A percentile compares a stretch with the other conserved stretches of the same genome.
These are phyloP conservation scores for Mrakiaceae sp. DNA, from an alignment of 1,284 basidiomycete genomes.

Conservation along the genomic window DNA sequence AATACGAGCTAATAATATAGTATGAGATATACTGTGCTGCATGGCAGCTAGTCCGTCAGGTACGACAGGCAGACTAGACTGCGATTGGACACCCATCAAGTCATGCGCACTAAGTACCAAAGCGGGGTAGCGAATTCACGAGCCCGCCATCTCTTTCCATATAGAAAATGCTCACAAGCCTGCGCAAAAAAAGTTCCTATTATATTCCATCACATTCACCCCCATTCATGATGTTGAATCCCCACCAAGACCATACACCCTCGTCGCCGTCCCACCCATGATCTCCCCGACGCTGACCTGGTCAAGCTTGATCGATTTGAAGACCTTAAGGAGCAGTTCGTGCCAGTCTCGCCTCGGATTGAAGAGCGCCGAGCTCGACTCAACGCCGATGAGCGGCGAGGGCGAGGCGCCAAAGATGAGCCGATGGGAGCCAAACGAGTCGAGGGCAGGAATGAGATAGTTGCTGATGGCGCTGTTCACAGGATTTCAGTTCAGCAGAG, in stretches of 20 bases:
- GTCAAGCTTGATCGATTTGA: slow-evolving; percentile 10
- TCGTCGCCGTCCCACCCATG: slow-evolving; percentile 4
- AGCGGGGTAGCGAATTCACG: no score
- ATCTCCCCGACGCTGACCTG: slow-evolving; percentile 13
- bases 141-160: no score
- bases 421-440: slow-evolving; percentile 49
- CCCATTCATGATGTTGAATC: no score
- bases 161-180: no score
- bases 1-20: no score
- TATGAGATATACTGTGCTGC: no score
- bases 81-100: no score
- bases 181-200: no score
- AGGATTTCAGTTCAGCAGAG: neutral
- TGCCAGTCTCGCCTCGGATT: neutral
- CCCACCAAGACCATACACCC: neutral
- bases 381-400: slow-evolving; percentile 21
- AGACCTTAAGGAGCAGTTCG: slow-evolving; percentile 3
- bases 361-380: neutral
- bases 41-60: no score
- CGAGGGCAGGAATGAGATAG: slow-evolving; percentile 54
- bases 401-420: slow-evolving; percentile 47
- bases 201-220: no score
- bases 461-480: slow-evolving; percentile 33
- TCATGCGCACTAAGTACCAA: no score
- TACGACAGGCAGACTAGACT: no score